phyloP scores from a whole-genome alignment of 768 basidiomycete genomes.

The Mycena kentingensis region DNA sequence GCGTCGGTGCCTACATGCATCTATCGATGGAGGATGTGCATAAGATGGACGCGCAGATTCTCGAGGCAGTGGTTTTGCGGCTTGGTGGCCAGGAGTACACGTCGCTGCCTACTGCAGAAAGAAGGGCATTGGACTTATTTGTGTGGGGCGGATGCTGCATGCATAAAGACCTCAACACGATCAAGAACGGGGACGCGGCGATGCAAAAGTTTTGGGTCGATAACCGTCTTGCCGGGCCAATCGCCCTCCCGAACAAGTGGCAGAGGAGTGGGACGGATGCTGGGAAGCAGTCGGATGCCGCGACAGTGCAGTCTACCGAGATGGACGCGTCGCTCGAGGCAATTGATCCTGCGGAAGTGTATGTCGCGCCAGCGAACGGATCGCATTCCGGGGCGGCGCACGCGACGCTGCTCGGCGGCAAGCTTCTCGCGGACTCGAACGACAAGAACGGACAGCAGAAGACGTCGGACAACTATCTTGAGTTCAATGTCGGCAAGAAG shows the following conservation, averaged over 20 bases:
- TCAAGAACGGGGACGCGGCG: conserved; percentile 31
- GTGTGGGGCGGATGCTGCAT: conserved; percentile 40
- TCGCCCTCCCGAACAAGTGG: background rate
- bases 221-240: background rate
- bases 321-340: too few species aligned
- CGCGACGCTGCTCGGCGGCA: too few species aligned
- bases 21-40: conserved; percentile 1
- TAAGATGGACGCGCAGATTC: conserved; percentile 17
- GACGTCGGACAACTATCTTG: too few species aligned
- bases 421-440: too few species aligned
- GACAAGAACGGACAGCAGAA: too few species aligned
- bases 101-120: conserved; percentile 20
- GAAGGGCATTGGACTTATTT: conserved; percentile 28
- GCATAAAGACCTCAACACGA: conserved; percentile 41
- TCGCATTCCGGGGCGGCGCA: too few species aligned
- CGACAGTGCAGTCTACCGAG: too few species aligned
- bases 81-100: conserved; percentile 29
- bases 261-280: too few species aligned
- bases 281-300: too few species aligned
- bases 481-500: too few species aligned
- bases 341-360: too few species aligned
- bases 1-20: conserved; percentile 1
- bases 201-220: conserved; percentile 20
- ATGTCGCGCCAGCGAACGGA: too few species aligned
- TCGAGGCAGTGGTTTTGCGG: conserved; percentile 17